Percentiles rank a stretch among this genome's conserved stretches.
phyloP scores from a whole-genome alignment of 805 yeast species.

The Metschnikowia continentalis region DNA sequence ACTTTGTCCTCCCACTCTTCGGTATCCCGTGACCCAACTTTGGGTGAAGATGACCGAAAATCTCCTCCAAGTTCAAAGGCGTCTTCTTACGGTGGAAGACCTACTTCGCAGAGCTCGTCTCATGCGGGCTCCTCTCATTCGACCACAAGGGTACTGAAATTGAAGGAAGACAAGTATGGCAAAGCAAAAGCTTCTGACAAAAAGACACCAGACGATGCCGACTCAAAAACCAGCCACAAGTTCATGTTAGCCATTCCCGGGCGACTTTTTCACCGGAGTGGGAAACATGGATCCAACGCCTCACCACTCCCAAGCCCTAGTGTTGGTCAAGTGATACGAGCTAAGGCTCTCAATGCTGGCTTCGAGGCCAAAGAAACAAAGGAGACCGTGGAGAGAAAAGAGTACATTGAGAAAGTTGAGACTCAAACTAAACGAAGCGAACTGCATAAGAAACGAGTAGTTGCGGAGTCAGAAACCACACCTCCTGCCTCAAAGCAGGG shows the following conservation, averaged over 20 bases:
- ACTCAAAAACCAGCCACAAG: conserved; percentile 4
- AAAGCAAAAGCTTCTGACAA: background rate
- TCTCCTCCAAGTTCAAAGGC: background rate
- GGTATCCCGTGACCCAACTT: background rate
- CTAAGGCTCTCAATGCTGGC: background rate
- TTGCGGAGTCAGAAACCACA: background rate
- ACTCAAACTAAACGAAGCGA: background rate
- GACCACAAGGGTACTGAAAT: background rate
- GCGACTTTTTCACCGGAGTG: conserved; percentile 13
- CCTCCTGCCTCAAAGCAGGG: background rate
- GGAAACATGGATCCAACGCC: background rate
- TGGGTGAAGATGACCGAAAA: background rate
- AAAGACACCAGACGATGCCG: background rate
- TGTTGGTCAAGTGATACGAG: background rate
- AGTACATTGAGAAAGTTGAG: background rate
- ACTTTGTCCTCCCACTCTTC: background rate
- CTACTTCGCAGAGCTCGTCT: background rate
- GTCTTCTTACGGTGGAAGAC: background rate
- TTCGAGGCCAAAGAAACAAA: background rate
- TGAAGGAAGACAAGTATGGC: background rate
- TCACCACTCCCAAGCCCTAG: background rate
- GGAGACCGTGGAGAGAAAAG: background rate
- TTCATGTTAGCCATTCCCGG: conserved; percentile 15
- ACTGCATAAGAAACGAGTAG: background rate
- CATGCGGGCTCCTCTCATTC: background rate